Evolutionary conservation across 2,329 filamentous ascomycete genomes (phyloP), one percentile per base, ranked within the genome.

Genomic region (Daldinia sp.): DNA sequence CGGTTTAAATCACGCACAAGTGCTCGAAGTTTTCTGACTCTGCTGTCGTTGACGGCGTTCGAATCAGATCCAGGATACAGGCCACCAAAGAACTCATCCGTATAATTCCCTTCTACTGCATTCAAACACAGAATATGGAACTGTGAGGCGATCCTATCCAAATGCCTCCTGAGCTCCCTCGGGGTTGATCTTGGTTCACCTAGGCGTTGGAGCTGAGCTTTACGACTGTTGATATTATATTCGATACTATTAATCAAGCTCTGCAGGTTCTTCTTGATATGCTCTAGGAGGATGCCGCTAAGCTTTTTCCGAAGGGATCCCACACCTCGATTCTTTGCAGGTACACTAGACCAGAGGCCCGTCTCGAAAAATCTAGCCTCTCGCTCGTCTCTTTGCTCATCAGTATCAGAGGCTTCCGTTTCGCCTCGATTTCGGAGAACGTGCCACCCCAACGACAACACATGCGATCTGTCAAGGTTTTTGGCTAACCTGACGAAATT

Each of bases 371-470:
- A 82, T 0, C 64, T 28, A 1, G 68, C 48, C 60, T 83, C 79
- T 7, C 74, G 65, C 1, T 68, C 37, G 37, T 83, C 79, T 4
- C 80, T 75, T 23, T 75, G 68, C 0, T 74, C 71, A 15, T 74
- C 59, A 0, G 66, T 68, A 1, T 63, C 15, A 0, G 54, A 60
- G n/a, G 57, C 58, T 18, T 80, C 75, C 4, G 74, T 68, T n/a
- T 82, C 80, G 1, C 73, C 73, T 7, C 81, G 76, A 65, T 89
- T 89, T 20, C 81, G 84, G 4, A 89, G 69, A 18, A 87, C 81
- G 68, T 88, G 85, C 86, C 85, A 88, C 0, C 86, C 86, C 0
- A 84, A 80, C 35, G 79, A 72, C 0, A 82, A 62, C 18, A 76
- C 76, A 13, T 81, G 72, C 0, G 72, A 71, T 0, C 50, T 55